Percentiles rank a stretch among this genome's conserved stretches.
Evolutionary conservation across 306 rosid species (phyloP).

Genomic region (Inga laurina): DNA sequence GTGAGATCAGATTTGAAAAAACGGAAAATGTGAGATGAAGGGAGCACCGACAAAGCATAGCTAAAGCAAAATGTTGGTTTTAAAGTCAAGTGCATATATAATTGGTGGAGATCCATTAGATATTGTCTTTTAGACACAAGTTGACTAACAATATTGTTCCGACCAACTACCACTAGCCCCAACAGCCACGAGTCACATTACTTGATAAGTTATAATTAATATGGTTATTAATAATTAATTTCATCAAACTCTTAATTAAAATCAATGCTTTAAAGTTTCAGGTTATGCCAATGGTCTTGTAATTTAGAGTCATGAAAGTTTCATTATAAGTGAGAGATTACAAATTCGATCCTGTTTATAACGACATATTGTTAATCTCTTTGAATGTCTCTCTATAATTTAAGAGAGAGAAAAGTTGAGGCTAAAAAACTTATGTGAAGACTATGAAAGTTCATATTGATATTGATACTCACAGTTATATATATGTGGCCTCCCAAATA

Average conservation of each 20-base stretch:
- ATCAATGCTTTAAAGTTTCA: not conserved
- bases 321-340: no score
- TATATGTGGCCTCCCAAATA: not conserved
- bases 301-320: no score
- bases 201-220: not conserved
- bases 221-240: not conserved
- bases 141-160: constrained; percentile 15
- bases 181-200: not conserved
- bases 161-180: constrained; percentile 8
- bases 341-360: no score
- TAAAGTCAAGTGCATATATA: not conserved
- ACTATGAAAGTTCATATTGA: not conserved
- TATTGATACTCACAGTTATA: not conserved
- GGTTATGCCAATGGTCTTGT: no score
- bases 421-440: not conserved
- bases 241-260: no score
- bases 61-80: not conserved
- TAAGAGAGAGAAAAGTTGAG: no score
- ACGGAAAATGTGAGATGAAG: not conserved
- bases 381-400: no score
- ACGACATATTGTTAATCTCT: no score
- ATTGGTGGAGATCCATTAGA: not conserved
- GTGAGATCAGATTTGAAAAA: not conserved
- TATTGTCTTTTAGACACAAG: not conserved
- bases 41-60: not conserved